Evolutionary conservation across 2,329 filamentous ascomycete species (phyloP).

Genomic region (Sclerotinia sclerotiorum): DNA sequence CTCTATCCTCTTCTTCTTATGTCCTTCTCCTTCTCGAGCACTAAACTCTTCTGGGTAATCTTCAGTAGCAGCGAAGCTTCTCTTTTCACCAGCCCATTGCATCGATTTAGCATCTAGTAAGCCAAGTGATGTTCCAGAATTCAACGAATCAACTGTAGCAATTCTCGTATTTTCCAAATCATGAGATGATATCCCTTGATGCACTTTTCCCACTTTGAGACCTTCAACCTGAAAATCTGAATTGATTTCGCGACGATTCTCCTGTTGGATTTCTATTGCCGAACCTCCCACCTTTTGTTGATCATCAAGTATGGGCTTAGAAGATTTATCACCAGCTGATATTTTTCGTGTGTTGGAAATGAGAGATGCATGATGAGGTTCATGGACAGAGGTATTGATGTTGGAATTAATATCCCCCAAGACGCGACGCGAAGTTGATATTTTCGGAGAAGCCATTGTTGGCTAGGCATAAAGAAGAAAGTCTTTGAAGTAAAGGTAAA

Average conservation of each 20-base stretch:
- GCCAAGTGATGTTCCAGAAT: background rate
- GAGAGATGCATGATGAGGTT: background rate
- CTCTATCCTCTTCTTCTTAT: background rate
- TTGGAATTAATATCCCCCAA: slow-evolving; percentile 66
- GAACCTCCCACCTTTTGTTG: background rate
- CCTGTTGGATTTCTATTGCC: background rate
- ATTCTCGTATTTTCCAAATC: background rate
- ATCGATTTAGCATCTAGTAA: background rate
- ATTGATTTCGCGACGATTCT: background rate
- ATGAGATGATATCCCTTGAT: background rate
- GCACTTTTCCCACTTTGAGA: background rate
- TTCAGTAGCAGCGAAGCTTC: background rate
- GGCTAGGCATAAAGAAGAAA: background rate
- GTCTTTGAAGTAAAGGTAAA: background rate
- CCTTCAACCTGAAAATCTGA: background rate
- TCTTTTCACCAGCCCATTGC: background rate
- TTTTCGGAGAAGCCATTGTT: slow-evolving; percentile 25
- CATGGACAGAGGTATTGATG: slow-evolving; percentile 19
- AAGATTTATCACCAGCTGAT: too few species aligned
- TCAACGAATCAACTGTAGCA: too few species aligned
- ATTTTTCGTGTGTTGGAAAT: background rate
- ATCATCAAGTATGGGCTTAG: rapidly evolving
- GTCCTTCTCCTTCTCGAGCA: too few species aligned
- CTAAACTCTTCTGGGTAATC: background rate
- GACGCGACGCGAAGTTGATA: slow-evolving; percentile 29